phyloP scores from a whole-genome alignment of 192 early-diverging fungal species.

The Pilaira anomala region DNA sequence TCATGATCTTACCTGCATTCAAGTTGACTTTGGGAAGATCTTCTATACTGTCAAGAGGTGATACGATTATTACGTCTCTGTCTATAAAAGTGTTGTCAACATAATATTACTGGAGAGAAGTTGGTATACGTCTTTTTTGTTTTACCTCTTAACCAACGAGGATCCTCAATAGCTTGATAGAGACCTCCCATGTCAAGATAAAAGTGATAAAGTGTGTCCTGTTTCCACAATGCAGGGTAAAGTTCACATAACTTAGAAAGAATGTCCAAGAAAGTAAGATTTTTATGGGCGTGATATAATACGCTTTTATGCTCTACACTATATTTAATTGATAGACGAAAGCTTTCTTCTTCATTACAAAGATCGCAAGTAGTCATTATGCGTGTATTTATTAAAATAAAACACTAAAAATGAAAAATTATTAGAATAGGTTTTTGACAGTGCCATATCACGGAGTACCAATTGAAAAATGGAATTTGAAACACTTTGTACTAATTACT shows the following conservation, averaged over 20 bases:
- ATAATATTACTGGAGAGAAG: not conserved
- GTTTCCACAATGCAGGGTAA: not conserved
- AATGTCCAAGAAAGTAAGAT: not conserved
- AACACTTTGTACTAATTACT: no score
- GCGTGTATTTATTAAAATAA: no score
- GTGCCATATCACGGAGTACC: no score
- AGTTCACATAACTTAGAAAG: not conserved
- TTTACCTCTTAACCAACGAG: conserved; percentile 17
- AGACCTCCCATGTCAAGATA: conserved; percentile 16
- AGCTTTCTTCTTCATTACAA: not conserved
- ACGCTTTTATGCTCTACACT: not conserved
- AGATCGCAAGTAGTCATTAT: not conserved
- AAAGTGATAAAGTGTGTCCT: not conserved
- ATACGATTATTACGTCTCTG: conserved; percentile 17
- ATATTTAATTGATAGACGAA: not conserved
- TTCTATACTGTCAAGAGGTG: not conserved
- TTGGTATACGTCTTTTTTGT: no score
- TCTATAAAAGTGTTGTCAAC: conserved; percentile 7
- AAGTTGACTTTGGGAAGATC: conserved; percentile 12
- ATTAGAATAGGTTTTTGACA: no score
- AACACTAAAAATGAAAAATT: no score
- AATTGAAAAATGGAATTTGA: no score
- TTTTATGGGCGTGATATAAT: conserved; percentile 4
- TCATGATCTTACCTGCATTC: conserved; percentile 21
- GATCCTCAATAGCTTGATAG: conserved; percentile 9